These are phyloP conservation scores for Allomyces macrogynus DNA, from an alignment of 192 early-diverging fungal genomes.

Conservation along the genomic window DNA sequence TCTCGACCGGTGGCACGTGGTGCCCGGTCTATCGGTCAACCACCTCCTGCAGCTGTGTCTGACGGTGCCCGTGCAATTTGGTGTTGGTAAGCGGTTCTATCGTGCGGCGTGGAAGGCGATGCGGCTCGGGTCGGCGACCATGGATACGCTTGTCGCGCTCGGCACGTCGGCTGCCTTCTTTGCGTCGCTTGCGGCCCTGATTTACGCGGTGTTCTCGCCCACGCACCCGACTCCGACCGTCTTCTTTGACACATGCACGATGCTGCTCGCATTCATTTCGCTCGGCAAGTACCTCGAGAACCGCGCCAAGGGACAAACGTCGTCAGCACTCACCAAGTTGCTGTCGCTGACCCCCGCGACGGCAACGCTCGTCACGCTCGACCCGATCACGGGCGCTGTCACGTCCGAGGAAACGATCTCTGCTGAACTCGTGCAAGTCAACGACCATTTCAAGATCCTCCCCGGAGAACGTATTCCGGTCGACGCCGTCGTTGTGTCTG, in stretches of 20 bases:
- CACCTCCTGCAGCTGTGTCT: constrained; percentile 46
- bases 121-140: constrained; percentile 65
- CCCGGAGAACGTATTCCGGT: constrained; percentile 86
- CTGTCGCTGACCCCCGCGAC: constrained; percentile 66
- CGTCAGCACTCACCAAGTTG: constrained; percentile 66
- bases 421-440: constrained; percentile 62
- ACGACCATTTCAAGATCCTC: constrained; percentile 68
- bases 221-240: constrained; percentile 41
- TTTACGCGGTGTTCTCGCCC: constrained; percentile 31
- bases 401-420: constrained; percentile 49
- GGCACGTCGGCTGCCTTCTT: constrained; percentile 70
- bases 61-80: constrained; percentile 87
- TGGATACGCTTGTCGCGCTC: constrained; percentile 82
- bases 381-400: constrained; percentile 22
- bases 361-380: constrained; percentile 31
- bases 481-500: constrained; percentile 59
- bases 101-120: constrained; percentile 54
- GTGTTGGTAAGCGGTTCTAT: constrained; percentile 63
- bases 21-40: constrained; percentile 46
- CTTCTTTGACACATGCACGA: constrained; percentile 84
- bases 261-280: constrained; percentile 81
- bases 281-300: constrained; percentile 88
- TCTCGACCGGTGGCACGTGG: constrained; percentile 13
- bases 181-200: constrained; percentile 63
- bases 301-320: constrained; percentile 82